These are phyloP conservation scores for Starmerella geochares DNA, from an alignment of 805 yeast genomes.

Conservation along the genomic window DNA sequence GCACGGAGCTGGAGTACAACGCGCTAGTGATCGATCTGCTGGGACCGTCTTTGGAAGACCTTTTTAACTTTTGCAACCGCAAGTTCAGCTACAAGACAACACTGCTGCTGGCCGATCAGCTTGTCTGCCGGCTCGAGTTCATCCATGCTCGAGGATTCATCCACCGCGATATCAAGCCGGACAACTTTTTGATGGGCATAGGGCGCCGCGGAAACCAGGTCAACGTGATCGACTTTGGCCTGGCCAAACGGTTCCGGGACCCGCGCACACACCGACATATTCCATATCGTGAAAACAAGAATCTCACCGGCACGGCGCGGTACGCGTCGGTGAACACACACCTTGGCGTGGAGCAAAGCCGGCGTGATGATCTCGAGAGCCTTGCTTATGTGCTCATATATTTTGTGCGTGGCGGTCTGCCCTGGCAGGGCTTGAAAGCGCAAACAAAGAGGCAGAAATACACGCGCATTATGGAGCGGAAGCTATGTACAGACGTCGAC, in stretches of 20 bases:
- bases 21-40: slow-evolving; percentile 93
- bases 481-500: slow-evolving; percentile 80
- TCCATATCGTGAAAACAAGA: slow-evolving; percentile 92
- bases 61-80: slow-evolving; percentile 91
- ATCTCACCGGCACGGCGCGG: slow-evolving; percentile 94
- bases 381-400: slow-evolving; percentile 89
- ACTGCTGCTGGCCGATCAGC: slow-evolving; percentile 82
- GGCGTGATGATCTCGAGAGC: slow-evolving; percentile 93
- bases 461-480: slow-evolving; percentile 91
- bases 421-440: slow-evolving; percentile 98
- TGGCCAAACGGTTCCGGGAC: slow-evolving; percentile 88
- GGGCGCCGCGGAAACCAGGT: slow-evolving; percentile 93
- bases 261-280: slow-evolving; percentile 90
- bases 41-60: slow-evolving; percentile 91
- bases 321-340: slow-evolving; percentile 94
- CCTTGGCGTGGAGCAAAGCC: slow-evolving; percentile 89
- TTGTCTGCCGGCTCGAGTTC: slow-evolving; percentile 86
- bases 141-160: slow-evolving; percentile 90
- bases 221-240: slow-evolving; percentile 86
- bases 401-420: slow-evolving; percentile 89
- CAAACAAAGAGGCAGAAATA: slow-evolving; percentile 94
- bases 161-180: slow-evolving; percentile 77
- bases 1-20: slow-evolving; percentile 90
- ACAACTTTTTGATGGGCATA: slow-evolving; percentile 76
- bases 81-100: slow-evolving; percentile 90